These are phyloP conservation scores for Fusarium torulosum DNA, from an alignment of 2,329 filamentous ascomycete genomes.

Conservation along the genomic window DNA sequence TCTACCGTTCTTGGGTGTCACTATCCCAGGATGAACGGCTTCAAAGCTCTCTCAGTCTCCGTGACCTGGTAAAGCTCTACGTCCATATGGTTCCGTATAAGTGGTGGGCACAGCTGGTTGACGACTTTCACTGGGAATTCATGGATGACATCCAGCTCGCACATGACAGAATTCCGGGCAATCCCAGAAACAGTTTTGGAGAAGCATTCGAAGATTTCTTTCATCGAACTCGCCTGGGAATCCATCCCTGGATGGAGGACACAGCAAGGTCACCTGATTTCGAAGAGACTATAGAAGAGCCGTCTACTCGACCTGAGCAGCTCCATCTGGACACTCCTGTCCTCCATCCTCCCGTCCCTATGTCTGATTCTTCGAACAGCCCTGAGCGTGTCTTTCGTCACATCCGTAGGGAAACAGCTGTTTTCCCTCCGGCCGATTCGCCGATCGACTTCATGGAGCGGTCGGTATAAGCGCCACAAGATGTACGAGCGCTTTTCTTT, in stretches of 20 bases:
- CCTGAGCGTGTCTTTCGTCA: neutral
- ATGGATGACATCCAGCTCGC: neutral
- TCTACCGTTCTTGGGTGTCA: constrained; percentile 42
- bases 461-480: neutral
- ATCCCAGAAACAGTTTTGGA: neutral
- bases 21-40: neutral
- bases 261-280: no score
- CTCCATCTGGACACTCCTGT: neutral
- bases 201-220: neutral
- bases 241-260: constrained; percentile 9
- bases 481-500: no score
- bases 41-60: neutral
- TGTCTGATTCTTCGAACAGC: neutral
- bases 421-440: neutral
- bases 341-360: neutral
- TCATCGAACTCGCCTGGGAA: constrained; percentile 3
- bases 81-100: constrained; percentile 14
- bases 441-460: neutral
- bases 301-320: neutral
- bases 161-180: neutral
- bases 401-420: neutral
- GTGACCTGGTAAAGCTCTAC: constrained; percentile 9
- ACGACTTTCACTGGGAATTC: constrained; percentile 4
- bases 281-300: neutral
- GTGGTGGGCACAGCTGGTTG: neutral